A percentile compares a stretch with the other conserved stretches of the same genome.
These are phyloP conservation scores for Phanerodontia chrysosporium DNA, from an alignment of 768 basidiomycete genomes.

Conservation along the genomic window DNA sequence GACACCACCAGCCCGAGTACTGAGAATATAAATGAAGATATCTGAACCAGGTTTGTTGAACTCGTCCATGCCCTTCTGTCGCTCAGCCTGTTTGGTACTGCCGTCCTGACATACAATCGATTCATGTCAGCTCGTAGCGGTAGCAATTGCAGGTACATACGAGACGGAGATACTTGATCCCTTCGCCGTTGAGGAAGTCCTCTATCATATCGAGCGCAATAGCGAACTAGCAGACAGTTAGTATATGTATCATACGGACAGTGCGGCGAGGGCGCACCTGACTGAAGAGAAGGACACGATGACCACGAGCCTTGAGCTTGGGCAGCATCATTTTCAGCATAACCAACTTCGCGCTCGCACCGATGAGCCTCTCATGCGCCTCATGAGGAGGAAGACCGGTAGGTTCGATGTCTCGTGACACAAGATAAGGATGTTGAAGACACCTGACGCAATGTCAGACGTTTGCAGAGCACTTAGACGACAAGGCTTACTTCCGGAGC, in stretches of 20 bases:
- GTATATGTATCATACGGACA: background rate
- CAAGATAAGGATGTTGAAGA: constrained; percentile 88
- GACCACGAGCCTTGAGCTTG: constrained; percentile 78
- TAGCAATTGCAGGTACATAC: constrained; percentile 33
- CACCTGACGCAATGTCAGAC: constrained; percentile 43
- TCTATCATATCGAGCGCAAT: constrained; percentile 85
- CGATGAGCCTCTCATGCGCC: constrained; percentile 75
- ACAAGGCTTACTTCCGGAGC: constrained; percentile 62
- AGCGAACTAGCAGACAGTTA: constrained; percentile 58
- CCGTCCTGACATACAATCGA: constrained; percentile 60
- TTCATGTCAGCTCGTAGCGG: background rate
- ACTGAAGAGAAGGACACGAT: constrained; percentile 88
- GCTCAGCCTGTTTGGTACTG: constrained; percentile 73
- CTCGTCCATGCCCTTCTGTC: constrained; percentile 93
- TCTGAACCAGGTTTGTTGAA: constrained; percentile 89
- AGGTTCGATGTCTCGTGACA: constrained; percentile 77
- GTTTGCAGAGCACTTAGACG: background rate
- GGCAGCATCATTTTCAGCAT: constrained; percentile 76
- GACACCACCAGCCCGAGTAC: constrained; percentile 91
- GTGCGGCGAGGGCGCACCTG: constrained; percentile 49
- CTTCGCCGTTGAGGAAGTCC: constrained; percentile 83
- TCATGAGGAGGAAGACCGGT: constrained; percentile 49
- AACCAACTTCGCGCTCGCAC: constrained; percentile 81
- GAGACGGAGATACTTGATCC: constrained; percentile 72
- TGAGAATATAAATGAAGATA: constrained; percentile 85